Percentiles rank a stretch among this genome's conserved stretches.
Evolutionary conservation across 306 rosid species (phyloP).

Genomic region (Cyclanthera cordifolia): DNA sequence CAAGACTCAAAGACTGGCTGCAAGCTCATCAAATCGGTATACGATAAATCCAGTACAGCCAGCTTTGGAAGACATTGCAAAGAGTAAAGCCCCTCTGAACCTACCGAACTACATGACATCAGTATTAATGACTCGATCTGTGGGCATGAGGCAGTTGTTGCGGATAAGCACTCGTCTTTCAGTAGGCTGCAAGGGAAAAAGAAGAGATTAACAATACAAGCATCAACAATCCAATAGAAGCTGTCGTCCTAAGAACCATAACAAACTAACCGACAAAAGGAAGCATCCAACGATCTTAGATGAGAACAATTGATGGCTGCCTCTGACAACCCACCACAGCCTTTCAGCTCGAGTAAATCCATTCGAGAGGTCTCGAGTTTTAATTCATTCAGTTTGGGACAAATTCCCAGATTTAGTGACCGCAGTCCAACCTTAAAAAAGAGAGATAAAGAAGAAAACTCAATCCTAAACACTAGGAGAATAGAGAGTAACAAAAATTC

Average conservation of each 20-base stretch:
- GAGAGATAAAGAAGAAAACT: background rate
- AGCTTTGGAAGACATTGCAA: slow-evolving; percentile 54
- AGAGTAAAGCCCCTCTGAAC: slow-evolving; percentile 72
- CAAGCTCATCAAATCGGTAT: slow-evolving; percentile 77
- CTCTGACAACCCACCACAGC: slow-evolving; percentile 85
- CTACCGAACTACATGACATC: slow-evolving; percentile 88
- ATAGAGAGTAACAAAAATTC: slow-evolving; percentile 1
- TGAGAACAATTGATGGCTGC: slow-evolving; percentile 87
- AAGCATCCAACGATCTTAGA: slow-evolving; percentile 81
- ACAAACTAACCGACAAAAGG: slow-evolving; percentile 75
- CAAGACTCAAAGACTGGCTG: slow-evolving; percentile 86
- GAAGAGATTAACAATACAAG: slow-evolving; percentile 19
- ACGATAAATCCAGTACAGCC: slow-evolving; percentile 72
- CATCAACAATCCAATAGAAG: slow-evolving; percentile 7
- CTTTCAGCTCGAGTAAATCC: slow-evolving; percentile 89
- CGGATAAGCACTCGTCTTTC: slow-evolving; percentile 76
- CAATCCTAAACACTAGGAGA: background rate
- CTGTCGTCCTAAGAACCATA: slow-evolving; percentile 8
- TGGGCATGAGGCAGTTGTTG: slow-evolving; percentile 78
- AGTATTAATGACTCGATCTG: slow-evolving; percentile 73
- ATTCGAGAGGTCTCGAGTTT: slow-evolving; percentile 59
- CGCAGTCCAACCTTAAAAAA: slow-evolving; percentile 72
- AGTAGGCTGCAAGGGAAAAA: slow-evolving; percentile 57
- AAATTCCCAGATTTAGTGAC: slow-evolving; percentile 83
- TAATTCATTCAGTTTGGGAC: slow-evolving; percentile 74